Evolutionary conservation across 768 basidiomycete genomes (phyloP), one percentile per base, ranked within the genome.

Genomic region (Leccinum variicolor): DNA sequence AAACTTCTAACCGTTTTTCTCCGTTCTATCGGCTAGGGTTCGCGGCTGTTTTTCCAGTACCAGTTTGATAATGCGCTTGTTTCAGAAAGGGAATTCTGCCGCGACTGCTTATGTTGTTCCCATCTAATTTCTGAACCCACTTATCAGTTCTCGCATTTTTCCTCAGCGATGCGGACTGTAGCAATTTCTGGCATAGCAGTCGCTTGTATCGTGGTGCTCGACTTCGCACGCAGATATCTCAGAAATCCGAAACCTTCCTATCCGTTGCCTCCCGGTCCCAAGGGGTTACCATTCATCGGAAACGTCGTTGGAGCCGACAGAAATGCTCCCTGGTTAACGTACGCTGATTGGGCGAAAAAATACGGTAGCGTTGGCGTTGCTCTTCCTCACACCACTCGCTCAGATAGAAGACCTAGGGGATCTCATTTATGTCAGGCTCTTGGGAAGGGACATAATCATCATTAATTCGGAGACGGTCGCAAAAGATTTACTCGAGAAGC

Each of bases 401-500:
- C 48, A 64, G 39, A 8, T 26, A 31, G 7, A 7, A 23, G 34
- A 36, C 25, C 23, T 50, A 79, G 76, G 79, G 1, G 69, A 79
- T n/a, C 64, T 86, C 13, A 74, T 86, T 28, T 79, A 79, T 23
- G 78, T 80, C 56, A 74, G 72, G 31, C 64, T 77, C 25, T 74
- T 80, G 59, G 82, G 79, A 57, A 72, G 69, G n/a, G 71, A 69
- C 21, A 70, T 77, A 14, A 69, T 85, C 49, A 66, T 84, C 57
- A 65, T 85, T 21, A 84, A 80, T 67, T 75, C 75, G 17, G 70
- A 71, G 36, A 72, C 72, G 53, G 70, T 74, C 10, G 78, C 74
- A 2, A 63, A 70, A 28, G 80, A 81, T 48, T 71, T 85, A 13
- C 72, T 85, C 34, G 81, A 82, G 49, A 66, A 70, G 31, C 76